Conservation (phyloP, 2,329 filamentous ascomycete species). For the Colletotrichum nymphaeae region DNA sequence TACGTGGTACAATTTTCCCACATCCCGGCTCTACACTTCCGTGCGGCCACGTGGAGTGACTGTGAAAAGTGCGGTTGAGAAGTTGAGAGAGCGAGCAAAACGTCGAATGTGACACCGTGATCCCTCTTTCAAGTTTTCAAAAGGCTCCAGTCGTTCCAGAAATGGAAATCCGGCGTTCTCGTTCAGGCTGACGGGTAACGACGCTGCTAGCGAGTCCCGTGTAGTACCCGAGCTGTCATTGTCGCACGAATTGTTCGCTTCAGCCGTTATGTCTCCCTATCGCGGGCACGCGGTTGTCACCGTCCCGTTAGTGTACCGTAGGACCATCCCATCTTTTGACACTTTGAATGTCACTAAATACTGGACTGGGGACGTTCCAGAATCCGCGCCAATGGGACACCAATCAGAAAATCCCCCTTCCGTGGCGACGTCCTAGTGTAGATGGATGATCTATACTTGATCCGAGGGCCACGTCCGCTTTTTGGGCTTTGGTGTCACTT, state of each 20-base stretch:
- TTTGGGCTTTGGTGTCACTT: neutral
- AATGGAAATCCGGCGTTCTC: neutral
- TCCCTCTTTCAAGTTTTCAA: neutral
- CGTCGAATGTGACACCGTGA: neutral
- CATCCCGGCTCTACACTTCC: conserved; percentile 21
- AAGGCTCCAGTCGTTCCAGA: conserved; percentile 8
- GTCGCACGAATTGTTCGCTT: neutral
- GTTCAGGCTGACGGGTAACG: neutral
- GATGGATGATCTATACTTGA: neutral
- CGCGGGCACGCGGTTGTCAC: neutral
- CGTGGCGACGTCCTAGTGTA: neutral
- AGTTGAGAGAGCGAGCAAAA: neutral
- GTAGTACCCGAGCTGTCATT: neutral
- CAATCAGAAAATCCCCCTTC: neutral
- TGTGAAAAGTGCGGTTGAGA: neutral
- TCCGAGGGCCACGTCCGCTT: neutral
- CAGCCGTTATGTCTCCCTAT: neutral
- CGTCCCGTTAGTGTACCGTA: neutral
- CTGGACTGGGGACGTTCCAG: neutral
- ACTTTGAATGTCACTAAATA: conserved; percentile 4
- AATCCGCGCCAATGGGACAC: conserved; percentile 11
- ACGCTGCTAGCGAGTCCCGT: neutral
- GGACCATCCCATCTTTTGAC: conserved; percentile 6
- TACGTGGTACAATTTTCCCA: conserved; percentile 21
- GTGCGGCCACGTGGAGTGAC: conserved; percentile 29